Evolutionary conservation across 257 asterid species (phyloP).

Genomic region (Fraxinus excelsior): DNA sequence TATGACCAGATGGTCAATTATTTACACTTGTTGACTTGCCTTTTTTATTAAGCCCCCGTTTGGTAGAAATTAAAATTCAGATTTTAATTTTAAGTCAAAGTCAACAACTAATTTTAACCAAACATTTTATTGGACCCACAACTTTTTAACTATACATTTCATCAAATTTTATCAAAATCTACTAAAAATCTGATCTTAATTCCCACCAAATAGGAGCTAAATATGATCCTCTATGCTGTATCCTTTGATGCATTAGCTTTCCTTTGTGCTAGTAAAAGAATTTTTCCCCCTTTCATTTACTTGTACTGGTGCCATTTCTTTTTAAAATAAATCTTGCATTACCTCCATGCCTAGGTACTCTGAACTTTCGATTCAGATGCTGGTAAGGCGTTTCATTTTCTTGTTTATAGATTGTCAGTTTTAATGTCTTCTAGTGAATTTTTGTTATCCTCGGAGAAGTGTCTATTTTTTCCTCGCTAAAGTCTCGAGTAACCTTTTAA

Average conservation of each 20-base stretch:
- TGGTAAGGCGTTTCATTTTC: not conserved
- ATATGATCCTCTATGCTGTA: not conserved
- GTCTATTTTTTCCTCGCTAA: not conserved
- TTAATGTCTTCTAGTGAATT: not conserved
- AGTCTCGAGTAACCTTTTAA: not conserved
- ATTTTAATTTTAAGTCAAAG: too few relatives aligned
- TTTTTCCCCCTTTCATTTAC: not conserved
- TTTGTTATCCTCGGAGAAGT: not conserved
- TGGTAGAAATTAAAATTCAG: too few relatives aligned
- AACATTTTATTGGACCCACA: too few relatives aligned
- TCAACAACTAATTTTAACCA: too few relatives aligned
- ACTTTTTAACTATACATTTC: too few relatives aligned
- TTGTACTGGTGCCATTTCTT: not conserved
- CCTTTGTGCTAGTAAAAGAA: not conserved
- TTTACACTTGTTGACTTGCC: constrained; percentile 11
- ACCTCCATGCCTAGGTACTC: not conserved
- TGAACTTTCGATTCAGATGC: not conserved
- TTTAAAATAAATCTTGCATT: constrained; percentile 11
- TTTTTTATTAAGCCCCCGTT: not conserved
- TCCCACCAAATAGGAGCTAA: not conserved
- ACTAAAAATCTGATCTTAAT: too few relatives aligned
- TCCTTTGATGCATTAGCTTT: too few relatives aligned
- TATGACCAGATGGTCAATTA: constrained; percentile 30
- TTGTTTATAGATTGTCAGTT: not conserved
- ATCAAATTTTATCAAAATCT: too few relatives aligned